Evolutionary conservation across 345 rosid genomes (phyloP).

Genomic region (Murraya paniculata): DNA sequence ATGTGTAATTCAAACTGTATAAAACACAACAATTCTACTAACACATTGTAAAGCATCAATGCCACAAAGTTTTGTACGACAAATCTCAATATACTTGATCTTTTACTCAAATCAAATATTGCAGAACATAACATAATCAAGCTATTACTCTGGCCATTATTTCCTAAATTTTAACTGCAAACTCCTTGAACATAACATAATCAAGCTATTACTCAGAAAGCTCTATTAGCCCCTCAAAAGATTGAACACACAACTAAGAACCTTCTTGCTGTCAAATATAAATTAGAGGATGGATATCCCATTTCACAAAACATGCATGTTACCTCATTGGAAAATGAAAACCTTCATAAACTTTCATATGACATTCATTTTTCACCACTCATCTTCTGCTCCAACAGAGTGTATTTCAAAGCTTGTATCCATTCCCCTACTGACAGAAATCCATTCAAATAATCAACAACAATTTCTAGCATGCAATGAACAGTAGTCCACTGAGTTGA

Average conservation of each 20-base stretch:
- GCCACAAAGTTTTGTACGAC: conserved; percentile 21
- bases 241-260: conserved; percentile 17
- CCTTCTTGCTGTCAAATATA: conserved; percentile 16
- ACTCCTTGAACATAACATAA: conserved; percentile 26
- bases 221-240: conserved; percentile 17
- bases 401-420: conserved; percentile 19
- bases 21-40: conserved; percentile 11
- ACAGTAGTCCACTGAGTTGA: conserved; percentile 21
- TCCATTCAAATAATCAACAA: conserved; percentile 18
- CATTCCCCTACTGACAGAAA: conserved; percentile 21
- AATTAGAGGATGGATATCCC: conserved; percentile 24
- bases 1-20: conserved; percentile 20
- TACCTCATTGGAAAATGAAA: conserved; percentile 15
- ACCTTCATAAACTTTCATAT: conserved; percentile 19
- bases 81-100: too few relatives aligned
- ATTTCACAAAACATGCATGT: conserved; percentile 13
- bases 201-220: background rate
- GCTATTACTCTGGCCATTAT: conserved; percentile 24
- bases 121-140: conserved; percentile 13
- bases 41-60: conserved; percentile 21
- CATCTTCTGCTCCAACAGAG: conserved; percentile 27
- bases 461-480: conserved; percentile 24
- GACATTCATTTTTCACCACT: conserved; percentile 22
- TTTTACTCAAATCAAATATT: too few relatives aligned
- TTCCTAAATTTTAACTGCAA: conserved; percentile 18